Evolutionary conservation across 345 rosid species (phyloP), one percentile per base, ranked within the genome.

Genomic region (Gossypium sturtianum): DNA sequence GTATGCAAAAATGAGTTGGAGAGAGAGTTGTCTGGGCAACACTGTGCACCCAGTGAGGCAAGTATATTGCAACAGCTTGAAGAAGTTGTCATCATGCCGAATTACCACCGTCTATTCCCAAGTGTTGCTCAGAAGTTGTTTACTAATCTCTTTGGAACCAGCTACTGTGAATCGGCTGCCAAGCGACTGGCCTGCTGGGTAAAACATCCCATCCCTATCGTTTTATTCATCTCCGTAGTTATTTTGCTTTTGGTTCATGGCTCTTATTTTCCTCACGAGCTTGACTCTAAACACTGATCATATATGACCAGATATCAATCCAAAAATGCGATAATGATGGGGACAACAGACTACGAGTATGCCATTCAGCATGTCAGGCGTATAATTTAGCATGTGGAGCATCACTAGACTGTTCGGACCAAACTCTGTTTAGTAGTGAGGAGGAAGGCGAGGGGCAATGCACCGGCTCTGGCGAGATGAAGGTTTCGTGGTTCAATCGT

Each of bases 161-260:
- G 92, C 70, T 88, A 90, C 48, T 95, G 99, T 25, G 92, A 93
- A 59, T 88, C 86, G 34, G 97, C 97, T 72, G 99, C 99, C 3
- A 95, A 90, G 80, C 86, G 86, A 78, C 85, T 95, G 43, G 98
- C 99, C 51, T 95, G 99, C 89, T 95, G 98, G 98, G 99, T 95
- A 65, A 49, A 79, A 84, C 9, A 1, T 63, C 45, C 27, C 60
- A 19, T 19, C 60, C 60, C 60, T 15, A 19, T 1, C 9, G 15
- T 66, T 2, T 22, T 15, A 20, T 56, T 56, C 2, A 19, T 56
- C 60, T 20, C 11, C 5, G 2, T 56, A 20, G 27, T 54, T 19
- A 54, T 34, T 34, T 34, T 34, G 58, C 60, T 34, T 57, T 51
- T 17, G 38, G 22, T 38, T 58, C n/a, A 25, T 41, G 23, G 72